Conservation (phyloP, 768 basidiomycete genomes). For the Lactifluus volemus region DNA sequence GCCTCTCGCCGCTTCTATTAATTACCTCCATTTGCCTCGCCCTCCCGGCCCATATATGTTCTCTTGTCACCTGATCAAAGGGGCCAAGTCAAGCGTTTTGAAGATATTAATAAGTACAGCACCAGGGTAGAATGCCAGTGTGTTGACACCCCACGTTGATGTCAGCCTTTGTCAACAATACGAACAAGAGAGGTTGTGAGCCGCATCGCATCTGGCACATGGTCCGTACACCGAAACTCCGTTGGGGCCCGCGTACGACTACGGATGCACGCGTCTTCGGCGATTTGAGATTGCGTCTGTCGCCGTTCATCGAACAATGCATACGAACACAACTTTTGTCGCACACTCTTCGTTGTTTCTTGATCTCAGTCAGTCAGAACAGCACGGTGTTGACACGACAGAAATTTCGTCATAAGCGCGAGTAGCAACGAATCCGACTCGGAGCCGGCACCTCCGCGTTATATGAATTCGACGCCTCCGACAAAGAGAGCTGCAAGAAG, state of each 20-base stretch:
- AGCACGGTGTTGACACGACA: not conserved
- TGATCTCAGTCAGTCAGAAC: not conserved
- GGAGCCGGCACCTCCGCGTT: not conserved
- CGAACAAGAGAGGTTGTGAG: too few species aligned
- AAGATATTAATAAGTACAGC: too few species aligned
- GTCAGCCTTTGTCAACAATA: too few species aligned
- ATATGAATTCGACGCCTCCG: too few species aligned
- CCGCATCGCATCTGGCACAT: too few species aligned
- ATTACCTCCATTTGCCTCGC: not conserved
- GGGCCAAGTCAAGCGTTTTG: too few species aligned
- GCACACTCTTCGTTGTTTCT: not conserved
- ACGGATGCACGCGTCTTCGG: not conserved
- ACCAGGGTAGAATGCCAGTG: too few species aligned
- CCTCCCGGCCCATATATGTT: not conserved
- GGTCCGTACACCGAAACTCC: not conserved
- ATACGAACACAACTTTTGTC: not conserved
- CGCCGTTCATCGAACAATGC: not conserved
- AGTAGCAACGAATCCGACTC: not conserved
- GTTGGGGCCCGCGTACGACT: not conserved
- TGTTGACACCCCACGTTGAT: too few species aligned
- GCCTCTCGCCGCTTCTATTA: not conserved
- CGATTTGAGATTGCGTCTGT: not conserved
- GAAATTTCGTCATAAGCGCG: not conserved
- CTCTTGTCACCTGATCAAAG: too few species aligned
- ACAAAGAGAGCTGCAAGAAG: not conserved